Percentiles rank a stretch among this genome's conserved stretches.
Conservation (phyloP, 2,329 filamentous ascomycete species). For the Ceratocystis alfenasii region DNA sequence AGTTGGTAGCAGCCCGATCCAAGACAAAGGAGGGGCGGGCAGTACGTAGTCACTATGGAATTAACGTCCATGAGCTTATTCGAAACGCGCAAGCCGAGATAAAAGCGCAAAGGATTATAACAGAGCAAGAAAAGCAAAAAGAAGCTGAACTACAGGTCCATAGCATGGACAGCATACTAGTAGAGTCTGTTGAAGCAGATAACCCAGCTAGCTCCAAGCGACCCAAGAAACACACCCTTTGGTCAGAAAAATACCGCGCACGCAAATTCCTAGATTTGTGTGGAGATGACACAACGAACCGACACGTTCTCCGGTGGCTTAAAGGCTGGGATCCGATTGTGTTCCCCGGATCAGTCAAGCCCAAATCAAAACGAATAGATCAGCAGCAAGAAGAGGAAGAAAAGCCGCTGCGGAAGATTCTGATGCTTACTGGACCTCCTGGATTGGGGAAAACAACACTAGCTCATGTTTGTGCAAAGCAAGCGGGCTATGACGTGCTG, state of each 20-base stretch:
- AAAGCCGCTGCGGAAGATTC: constrained; percentile 70
- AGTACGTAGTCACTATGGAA: constrained; percentile 72
- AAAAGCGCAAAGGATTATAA: constrained; percentile 25
- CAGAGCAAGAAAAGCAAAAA: constrained; percentile 11
- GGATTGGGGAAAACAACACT: constrained; percentile 92
- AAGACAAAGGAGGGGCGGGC: constrained; percentile 55
- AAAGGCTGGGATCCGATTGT: constrained; percentile 90
- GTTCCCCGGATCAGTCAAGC: constrained; percentile 62
- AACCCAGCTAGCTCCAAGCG: constrained; percentile 28
- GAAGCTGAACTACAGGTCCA: background rate
- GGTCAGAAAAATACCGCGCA: constrained; percentile 96
- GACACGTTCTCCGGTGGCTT: constrained; percentile 80
- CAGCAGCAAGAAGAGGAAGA: constrained; percentile 44
- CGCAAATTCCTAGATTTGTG: constrained; percentile 84
- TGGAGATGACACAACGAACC: constrained; percentile 87
- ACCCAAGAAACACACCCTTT: constrained; percentile 50
- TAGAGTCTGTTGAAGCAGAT: constrained; percentile 35
- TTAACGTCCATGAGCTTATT: constrained; percentile 77
- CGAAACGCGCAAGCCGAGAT: constrained; percentile 55
- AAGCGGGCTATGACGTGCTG: constrained; percentile 91
- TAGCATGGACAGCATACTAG: constrained; percentile 13
- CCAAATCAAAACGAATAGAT: constrained; percentile 35
- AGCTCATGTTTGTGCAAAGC: constrained; percentile 86
- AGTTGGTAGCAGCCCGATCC: constrained; percentile 56
- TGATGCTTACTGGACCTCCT: constrained; percentile 82